Evolutionary conservation across 2,329 filamentous ascomycete genomes (phyloP), one percentile per base, ranked within the genome.

Genomic region (Rachicladosporium sp.): DNA sequence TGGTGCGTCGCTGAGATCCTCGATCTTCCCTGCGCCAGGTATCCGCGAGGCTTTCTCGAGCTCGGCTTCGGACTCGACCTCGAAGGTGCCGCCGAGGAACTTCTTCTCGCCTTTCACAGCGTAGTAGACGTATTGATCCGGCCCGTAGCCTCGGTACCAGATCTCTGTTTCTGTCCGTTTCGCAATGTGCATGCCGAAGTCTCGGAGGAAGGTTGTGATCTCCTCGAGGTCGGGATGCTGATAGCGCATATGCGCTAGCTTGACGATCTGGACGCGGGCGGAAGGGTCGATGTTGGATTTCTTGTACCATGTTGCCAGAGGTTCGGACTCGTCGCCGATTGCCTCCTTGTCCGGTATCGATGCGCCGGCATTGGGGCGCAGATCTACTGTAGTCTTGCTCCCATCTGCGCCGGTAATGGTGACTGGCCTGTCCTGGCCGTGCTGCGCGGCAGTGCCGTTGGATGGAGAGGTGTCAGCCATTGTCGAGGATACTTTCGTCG

Each of bases 211-310:
- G 2, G 53, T 62, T 4, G 65, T 69, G 33, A 71, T 70, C 41
- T 62, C 54, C 13, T 61, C 56, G 3, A 73, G 54, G 41, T 73
- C 63, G 0, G 68, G 65, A 45, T 73, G 70, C 43, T 71, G 68
- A 48, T 74, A 74, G 1, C 69, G 62, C 68, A 73, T 71, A 43
- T 73, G 69, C 2, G 61, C 60, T 4, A 72, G 44, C 41, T 66
- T 67, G 5, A 59, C 63, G 12, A 74, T 51, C 41, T 64, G 61
- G 46, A 73, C 61, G 43, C 71, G 68, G 23, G 61, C 54, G 35
- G 57, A 45, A 10, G 51, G 48, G 43, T 70, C 61, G 52, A 72
- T 69, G 31, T 54, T 54, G 29, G 57, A 50, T 29, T 51, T 47
- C 13, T 52, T 41, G 38, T 63, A 61, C 63, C 63, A 67, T 48